Base-by-base conservation (phyloP, 148 eudicot species). In the Rhododendron mucronatum region DNA sequence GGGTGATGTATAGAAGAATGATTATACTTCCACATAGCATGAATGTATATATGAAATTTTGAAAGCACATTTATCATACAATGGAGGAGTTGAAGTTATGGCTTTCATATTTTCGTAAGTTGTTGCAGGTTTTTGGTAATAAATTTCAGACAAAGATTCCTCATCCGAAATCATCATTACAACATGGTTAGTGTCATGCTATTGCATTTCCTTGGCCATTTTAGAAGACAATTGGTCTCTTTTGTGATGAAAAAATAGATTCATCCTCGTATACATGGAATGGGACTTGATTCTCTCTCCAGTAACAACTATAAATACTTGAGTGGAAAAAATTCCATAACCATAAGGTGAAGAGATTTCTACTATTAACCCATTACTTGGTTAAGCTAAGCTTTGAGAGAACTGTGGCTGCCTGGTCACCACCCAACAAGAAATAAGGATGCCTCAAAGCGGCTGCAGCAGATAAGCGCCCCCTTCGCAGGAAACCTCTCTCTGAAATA, bases 381-480 rank as follows among this genome's bases (percentile, higher is more conserved):
- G 88, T 89, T 37, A 95, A 90, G 91, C 94, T 95, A 85, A 96
- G 87, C 90, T 92, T 96, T 21, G 97, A 95, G 84, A 96, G 92
- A 92, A 94, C 98, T 33, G 98, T 89, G 81, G 99, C 99, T 11
- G 99, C 98, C 88, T 94, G 99, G 88, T 96, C 99, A 82, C 96
- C 93, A 41, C 99, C 99, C 82, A 96, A 92, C 87, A 95, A 91
- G 89, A 96, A 96, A 90, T 96, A 96, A 33, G 99, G 98, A 91
- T 96, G 99, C 86, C 98, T 93, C 39, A 96, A 90, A 85, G 99
- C 97, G 88, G 98, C 94, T 26, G 97, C 89, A 86, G 99, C 99
- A n/a, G 99, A 96, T 87, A 96, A 90, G 83, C 99, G 93, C 14
- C 97, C 98, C 83, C 94, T 91, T 85, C 93, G 87, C 8, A 92